Evolutionary conservation across 768 basidiomycete genomes (phyloP).

Genomic region (Nidula microcarpa): DNA sequence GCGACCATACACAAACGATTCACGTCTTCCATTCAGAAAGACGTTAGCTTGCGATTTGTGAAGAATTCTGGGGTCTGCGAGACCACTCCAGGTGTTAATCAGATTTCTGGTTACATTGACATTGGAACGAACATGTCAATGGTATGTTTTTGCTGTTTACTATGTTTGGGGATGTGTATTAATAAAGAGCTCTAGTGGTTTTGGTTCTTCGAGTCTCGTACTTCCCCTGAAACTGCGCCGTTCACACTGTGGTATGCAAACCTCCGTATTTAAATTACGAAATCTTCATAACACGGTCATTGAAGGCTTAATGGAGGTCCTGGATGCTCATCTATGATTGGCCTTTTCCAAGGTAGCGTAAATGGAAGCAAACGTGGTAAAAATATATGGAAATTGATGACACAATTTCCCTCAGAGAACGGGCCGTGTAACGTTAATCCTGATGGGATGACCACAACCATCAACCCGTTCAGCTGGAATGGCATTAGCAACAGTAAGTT

Average conservation of each 20-base stretch:
- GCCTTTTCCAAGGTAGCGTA: conserved; percentile 53
- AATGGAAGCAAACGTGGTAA: too few species aligned
- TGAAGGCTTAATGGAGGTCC: conserved; percentile 57
- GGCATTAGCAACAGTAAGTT: conserved; percentile 59
- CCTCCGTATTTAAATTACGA: background rate
- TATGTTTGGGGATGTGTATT: background rate
- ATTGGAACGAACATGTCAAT: conserved; percentile 56
- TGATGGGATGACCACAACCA: conserved; percentile 45
- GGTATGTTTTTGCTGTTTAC: conserved; percentile 26
- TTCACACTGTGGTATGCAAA: conserved; percentile 56
- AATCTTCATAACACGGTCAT: conserved; percentile 1
- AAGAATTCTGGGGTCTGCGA: conserved; percentile 62
- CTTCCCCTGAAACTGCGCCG: conserved; percentile 56
- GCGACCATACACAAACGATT: conserved; percentile 8
- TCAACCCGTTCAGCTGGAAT: conserved; percentile 74
- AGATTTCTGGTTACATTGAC: conserved; percentile 62
- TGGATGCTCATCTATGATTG: conserved; percentile 62
- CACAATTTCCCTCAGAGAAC: conserved; percentile 35
- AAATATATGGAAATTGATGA: background rate
- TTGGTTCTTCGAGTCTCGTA: conserved; percentile 69
- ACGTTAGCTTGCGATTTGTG: conserved; percentile 42
- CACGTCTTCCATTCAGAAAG: conserved; percentile 13
- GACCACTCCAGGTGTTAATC: conserved; percentile 56
- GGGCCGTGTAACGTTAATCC: conserved; percentile 61
- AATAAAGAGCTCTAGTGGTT: conserved; percentile 48